phyloP scores from a whole-genome alignment of 1,284 basidiomycete species.

The Cutaneotrichosporon spelunceum region DNA sequence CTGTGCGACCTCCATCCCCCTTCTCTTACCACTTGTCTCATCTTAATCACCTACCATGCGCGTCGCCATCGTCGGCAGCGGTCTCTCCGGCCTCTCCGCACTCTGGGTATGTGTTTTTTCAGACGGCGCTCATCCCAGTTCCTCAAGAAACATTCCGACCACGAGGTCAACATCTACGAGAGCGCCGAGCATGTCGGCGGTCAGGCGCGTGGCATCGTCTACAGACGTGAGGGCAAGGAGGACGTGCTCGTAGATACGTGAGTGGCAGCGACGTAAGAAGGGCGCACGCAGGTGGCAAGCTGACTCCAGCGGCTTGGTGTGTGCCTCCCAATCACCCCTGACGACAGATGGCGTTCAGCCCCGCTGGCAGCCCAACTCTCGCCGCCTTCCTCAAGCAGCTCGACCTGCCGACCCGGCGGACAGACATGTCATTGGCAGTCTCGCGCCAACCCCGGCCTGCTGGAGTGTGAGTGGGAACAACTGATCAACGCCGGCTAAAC shows the following conservation, averaged over 20 bases:
- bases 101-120: constrained; percentile 60
- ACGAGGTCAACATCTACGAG: constrained; percentile 77
- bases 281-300: neutral
- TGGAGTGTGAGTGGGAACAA: neutral
- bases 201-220: constrained; percentile 72
- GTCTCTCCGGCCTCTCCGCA: constrained; percentile 71
- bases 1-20: neutral
- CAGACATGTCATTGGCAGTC: constrained; percentile 76
- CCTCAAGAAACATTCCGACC: constrained; percentile 72
- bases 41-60: constrained; percentile 33
- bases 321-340: constrained; percentile 9
- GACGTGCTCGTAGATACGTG: constrained; percentile 57
- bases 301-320: constrained; percentile 48
- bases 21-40: neutral
- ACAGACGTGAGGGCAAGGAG: constrained; percentile 55
- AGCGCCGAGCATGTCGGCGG: constrained; percentile 67
- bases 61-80: constrained; percentile 74
- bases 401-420: constrained; percentile 57
- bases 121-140: constrained; percentile 46
- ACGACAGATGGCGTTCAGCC: constrained; percentile 71
- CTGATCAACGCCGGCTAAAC: no score
- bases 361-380: constrained; percentile 76
- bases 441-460: constrained; percentile 56
- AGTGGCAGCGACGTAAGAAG: neutral
- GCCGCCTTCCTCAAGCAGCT: constrained; percentile 64